These are phyloP conservation scores for Gaeumannomyces tritici DNA, from an alignment of 2,329 filamentous ascomycete species.

Conservation along the genomic window DNA sequence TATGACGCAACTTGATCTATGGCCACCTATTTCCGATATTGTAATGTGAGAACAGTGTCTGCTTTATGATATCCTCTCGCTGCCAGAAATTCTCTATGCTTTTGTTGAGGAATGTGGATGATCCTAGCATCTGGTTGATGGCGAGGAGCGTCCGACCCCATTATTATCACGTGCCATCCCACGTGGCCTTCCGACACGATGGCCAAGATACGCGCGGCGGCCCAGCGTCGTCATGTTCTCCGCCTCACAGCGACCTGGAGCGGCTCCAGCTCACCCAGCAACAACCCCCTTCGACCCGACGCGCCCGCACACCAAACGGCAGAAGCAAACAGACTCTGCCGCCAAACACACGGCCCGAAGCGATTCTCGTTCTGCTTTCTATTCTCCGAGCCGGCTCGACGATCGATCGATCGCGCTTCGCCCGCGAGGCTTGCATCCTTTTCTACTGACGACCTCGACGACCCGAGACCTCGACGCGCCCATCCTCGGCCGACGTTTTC, in stretches of 20 bases:
- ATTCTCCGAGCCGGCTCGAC: not conserved
- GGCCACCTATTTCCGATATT: too few species aligned
- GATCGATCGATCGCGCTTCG: not conserved
- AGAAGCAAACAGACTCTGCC: too few species aligned
- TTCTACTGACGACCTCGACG: not conserved
- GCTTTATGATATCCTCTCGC: too few species aligned
- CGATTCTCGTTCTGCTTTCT: not conserved
- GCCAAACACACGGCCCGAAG: not conserved
- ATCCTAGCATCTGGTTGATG: too few species aligned
- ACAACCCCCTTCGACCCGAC: not conserved
- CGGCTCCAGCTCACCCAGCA: not conserved
- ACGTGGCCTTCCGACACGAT: not conserved
- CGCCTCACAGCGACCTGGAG: not conserved
- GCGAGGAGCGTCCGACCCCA: not conserved
- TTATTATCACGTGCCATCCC: not conserved
- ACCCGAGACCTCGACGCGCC: not conserved
- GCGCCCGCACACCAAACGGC: not conserved
- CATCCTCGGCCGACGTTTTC: not conserved
- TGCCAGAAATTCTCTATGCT: too few species aligned
- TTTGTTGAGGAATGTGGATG: too few species aligned
- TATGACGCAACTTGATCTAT: not conserved
- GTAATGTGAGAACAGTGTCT: too few species aligned
- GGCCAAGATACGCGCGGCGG: not conserved
- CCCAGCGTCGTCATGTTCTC: not conserved
- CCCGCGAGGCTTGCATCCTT: not conserved